Base-by-base conservation (phyloP, 345 rosid species). In the Dovyalis caffra region DNA sequence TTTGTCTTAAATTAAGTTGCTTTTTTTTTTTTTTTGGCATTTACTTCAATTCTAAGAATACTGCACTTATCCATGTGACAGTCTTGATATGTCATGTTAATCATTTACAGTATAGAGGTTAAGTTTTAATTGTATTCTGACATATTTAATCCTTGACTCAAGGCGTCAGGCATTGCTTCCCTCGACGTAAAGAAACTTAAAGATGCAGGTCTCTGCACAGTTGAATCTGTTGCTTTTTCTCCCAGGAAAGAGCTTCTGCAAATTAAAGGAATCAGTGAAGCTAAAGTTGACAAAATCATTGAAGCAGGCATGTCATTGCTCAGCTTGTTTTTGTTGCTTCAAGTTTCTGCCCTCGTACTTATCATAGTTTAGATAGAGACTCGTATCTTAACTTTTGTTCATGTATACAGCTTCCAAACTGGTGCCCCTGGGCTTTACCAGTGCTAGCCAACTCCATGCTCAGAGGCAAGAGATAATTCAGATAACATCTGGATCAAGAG, bases 191-290 rank as follows among this genome's bases (percentile, higher is more conserved):
- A 95, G 87, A 95, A 95, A 88, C 95, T 91, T 70, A 95, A 88
- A 79, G 98, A 93, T 81, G 96, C 92, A 4, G 99, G 96, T 72
- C 89, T 95, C 66, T 95, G 97, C 72, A 95, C 97, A 14, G 98
- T 95, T 34, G 99, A 93, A 83, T 85, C 96, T 79, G 91, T 93
- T 82, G 97, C 87, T 53, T 95, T 88, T 76, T 87, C 96, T 62
- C 94, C 98, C 3, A 88, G 99, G 83, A 93, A 93, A 88, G 98
- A 93, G 84, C 99, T 95, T 72, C 88, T 95, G 79, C 97, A 91
- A 81, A 91, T 93, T 64, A 92, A 95, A 84, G 99, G 98, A 80
- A 93, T 95, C 34, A 95, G 98, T 74, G 98, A 95, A 72, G 96
- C 99, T 72, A 95, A 93, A 76, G 98, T 93, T 71, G 98, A 93